Evolutionary conservation across 177 flowering plant genomes (phyloP), one percentile per base, ranked within the genome.

Genomic region (Telopea speciosissima): DNA sequence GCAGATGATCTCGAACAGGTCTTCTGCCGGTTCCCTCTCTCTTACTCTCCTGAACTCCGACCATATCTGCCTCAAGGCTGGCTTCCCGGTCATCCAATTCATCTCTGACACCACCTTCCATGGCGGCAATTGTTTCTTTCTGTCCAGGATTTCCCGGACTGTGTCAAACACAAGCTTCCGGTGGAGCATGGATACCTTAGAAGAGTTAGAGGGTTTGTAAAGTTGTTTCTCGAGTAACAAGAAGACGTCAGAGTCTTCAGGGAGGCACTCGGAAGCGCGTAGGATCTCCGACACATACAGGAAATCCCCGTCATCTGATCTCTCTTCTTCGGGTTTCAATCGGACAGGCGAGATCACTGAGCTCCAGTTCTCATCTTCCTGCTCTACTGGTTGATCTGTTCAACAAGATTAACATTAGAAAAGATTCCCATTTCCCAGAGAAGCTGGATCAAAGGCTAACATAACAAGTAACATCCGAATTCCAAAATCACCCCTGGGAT

Each of bases 91-190:
- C 31, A 70, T 42, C 1, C 72, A 63, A 52, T 59, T 70, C 1
- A 69, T 16, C 59, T 42, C 24, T 1, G 76, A 65, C 23, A 75
- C 33, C 1, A 79, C 67, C 78, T 86, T 87, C 98, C 97, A 89
- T 4, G 89, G 86, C 17, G 90, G 88, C 24, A 86, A 65, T 17
- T 79, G 82, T 60, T 74, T 79, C 83, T 79, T 83, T 8, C 84
- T 72, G 16, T 80, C 73, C 0, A 87, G 77, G 62, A 92, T 88
- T 72, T 94, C 99, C 0, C 67, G 66, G 31, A 92, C 76, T 1
- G 85, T 83, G 76, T 94, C 99, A 70, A 89, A 90, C 19, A 86
- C 79, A 0, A 92, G 86, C 81, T 72, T 81, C 59, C 99, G 79
- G 24, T 86, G 84, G 62, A 90, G 84, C 6, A 33, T 84, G 0